phyloP scores from a whole-genome alignment of 495 filamentous ascomycete genomes.

The Penicillium fimorum region DNA sequence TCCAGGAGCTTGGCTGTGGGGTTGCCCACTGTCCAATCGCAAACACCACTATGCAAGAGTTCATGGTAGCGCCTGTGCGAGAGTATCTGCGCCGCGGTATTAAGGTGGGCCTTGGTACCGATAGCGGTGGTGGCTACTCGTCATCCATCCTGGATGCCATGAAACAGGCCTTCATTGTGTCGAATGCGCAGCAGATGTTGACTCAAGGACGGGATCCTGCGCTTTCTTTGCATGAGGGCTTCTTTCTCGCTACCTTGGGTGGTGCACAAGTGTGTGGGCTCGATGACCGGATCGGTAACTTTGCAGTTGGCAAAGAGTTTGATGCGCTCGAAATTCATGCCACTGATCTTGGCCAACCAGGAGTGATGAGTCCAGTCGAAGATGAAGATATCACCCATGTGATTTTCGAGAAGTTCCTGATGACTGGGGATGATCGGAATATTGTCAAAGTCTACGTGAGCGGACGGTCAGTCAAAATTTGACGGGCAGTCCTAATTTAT shows the following conservation, averaged over 20 bases:
- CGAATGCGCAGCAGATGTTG: slow-evolving; percentile 50
- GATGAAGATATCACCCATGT: slow-evolving; percentile 46
- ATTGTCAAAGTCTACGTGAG: slow-evolving; percentile 56
- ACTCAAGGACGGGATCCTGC: slow-evolving; percentile 48
- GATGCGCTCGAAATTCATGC: slow-evolving; percentile 60
- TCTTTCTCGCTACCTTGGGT: slow-evolving; percentile 62
- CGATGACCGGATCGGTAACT: slow-evolving; percentile 54
- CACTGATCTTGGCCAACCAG: slow-evolving; percentile 22
- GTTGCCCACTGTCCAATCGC: slow-evolving; percentile 64
- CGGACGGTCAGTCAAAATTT: slow-evolving; percentile 55
- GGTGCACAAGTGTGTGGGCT: slow-evolving; percentile 62
- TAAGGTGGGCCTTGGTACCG: slow-evolving; percentile 66
- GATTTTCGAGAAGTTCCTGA: slow-evolving; percentile 63
- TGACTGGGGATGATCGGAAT: slow-evolving; percentile 66
- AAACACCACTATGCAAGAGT: slow-evolving; percentile 61
- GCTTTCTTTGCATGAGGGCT: slow-evolving; percentile 52
- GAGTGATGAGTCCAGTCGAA: slow-evolving; percentile 53
- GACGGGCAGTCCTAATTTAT: slow-evolving; percentile 22
- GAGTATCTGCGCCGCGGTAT: slow-evolving; percentile 56
- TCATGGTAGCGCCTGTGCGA: slow-evolving; percentile 60
- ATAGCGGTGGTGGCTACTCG: slow-evolving; percentile 64
- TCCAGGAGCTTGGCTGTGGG: slow-evolving; percentile 51
- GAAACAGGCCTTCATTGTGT: slow-evolving; percentile 60
- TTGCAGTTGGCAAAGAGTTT: slow-evolving; percentile 60
- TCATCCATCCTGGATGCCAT: slow-evolving; percentile 59